A percentile compares a stretch with the other conserved stretches of the same genome.
Conservation (phyloP, 2,329 filamentous ascomycete genomes). For the Coniochaeta hoffmannii region DNA sequence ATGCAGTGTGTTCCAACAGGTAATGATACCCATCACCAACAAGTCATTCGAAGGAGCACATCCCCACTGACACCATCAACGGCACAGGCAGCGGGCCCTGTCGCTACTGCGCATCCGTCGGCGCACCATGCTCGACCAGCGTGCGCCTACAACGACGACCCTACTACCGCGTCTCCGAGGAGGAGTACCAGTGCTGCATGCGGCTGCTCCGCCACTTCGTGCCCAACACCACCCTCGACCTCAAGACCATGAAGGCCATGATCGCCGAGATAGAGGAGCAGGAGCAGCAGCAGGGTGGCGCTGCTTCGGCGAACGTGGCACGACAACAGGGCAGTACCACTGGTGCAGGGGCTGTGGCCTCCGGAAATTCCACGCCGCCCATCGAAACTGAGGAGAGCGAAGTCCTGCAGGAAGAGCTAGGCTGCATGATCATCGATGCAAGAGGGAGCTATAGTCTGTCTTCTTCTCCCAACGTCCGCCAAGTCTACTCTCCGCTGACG, state of each 20-base stretch:
- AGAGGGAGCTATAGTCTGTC: constrained; percentile 5
- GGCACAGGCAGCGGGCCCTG: constrained; percentile 6
- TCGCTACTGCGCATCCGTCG: constrained; percentile 6
- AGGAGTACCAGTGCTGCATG: constrained; percentile 9
- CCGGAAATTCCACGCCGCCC: too few species aligned
- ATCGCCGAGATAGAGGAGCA: constrained; percentile 7
- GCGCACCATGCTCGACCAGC: constrained; percentile 6
- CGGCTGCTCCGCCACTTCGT: constrained; percentile 6
- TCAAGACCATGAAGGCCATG: constrained; percentile 8
- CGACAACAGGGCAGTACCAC: too few species aligned
- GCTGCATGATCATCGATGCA: constrained; percentile 7
- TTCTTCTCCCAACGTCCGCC: background rate
- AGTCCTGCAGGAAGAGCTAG: constrained; percentile 6
- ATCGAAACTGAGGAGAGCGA: constrained; percentile 8
- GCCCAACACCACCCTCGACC: constrained; percentile 5
- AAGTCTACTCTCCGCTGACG: background rate
- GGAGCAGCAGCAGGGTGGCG: background rate
- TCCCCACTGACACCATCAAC: background rate
- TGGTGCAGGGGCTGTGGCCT: too few species aligned
- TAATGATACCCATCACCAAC: background rate
- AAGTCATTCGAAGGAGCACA: background rate
- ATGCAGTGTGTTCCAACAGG: background rate
- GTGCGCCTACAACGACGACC: constrained; percentile 6
- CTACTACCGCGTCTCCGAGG: constrained; percentile 8
- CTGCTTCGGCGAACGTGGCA: background rate